phyloP scores from a whole-genome alignment of 2,329 filamentous ascomycete species.

The Neofusicoccum umdonicola region DNA sequence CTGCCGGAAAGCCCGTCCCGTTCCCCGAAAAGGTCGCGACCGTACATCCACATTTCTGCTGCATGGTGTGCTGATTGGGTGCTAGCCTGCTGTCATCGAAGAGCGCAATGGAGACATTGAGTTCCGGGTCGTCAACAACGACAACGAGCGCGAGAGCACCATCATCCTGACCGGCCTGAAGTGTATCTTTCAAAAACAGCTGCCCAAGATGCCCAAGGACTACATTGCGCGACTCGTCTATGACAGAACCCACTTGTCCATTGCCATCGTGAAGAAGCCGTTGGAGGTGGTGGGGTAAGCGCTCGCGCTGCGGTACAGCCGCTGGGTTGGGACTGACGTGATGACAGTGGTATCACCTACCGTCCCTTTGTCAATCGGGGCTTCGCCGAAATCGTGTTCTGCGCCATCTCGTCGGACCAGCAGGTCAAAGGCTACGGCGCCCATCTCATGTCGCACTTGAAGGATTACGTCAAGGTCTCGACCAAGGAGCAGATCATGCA shows the following conservation, averaged over 20 bases:
- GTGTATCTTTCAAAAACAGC: conserved; percentile 96
- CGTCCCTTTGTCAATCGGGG: conserved; percentile 86
- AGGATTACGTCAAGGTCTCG: conserved; percentile 96
- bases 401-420: conserved; percentile 94
- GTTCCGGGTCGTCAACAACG: conserved; percentile 97
- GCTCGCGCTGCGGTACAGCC: neutral
- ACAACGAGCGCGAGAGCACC: conserved; percentile 79
- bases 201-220: conserved; percentile 99
- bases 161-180: conserved; percentile 95
- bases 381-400: conserved; percentile 98
- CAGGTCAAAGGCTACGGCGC: conserved; percentile 98
- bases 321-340: neutral
- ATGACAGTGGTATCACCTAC: conserved; percentile 82
- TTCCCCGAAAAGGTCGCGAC: conserved; percentile 77
- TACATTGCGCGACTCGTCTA: conserved; percentile 98
- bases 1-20: conserved; percentile 65
- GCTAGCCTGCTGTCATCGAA: conserved; percentile 81
- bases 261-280: conserved; percentile 96
- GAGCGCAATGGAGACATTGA: conserved; percentile 93
- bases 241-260: conserved; percentile 91
- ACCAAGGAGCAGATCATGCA: conserved; percentile 82
- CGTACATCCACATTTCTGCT: neutral
- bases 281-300: conserved; percentile 76
- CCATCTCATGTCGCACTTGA: conserved; percentile 95
- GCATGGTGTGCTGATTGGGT: conserved; percentile 24